A percentile compares a stretch with the other conserved stretches of the same genome.
These are phyloP conservation scores for Clavispora fructus DNA, from an alignment of 805 yeast genomes.

Conservation along the genomic window DNA sequence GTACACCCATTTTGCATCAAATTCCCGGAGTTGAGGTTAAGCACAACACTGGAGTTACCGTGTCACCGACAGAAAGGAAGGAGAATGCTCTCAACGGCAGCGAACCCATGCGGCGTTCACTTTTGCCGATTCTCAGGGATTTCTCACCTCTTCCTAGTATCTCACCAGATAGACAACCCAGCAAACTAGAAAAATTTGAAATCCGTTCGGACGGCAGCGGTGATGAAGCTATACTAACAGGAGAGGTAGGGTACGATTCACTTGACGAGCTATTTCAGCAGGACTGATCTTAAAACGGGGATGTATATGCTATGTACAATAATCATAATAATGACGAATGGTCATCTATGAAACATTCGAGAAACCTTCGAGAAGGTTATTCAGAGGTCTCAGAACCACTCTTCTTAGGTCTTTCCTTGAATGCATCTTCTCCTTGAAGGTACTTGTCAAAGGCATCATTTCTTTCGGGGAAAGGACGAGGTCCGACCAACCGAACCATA, in stretches of 20 bases:
- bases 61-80: not conserved
- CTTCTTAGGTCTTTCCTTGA: conserved; percentile 27
- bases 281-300: not conserved
- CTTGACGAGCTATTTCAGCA: not conserved
- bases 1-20: not conserved
- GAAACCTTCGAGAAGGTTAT: not conserved
- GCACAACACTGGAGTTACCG: not conserved
- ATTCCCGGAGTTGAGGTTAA: not conserved
- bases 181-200: not conserved
- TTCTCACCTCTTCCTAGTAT: not conserved
- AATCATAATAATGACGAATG: not conserved
- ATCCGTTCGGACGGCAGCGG: not conserved
- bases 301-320: not conserved
- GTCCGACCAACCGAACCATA: conserved; percentile 70
- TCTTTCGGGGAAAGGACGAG: conserved; percentile 71
- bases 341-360: not conserved
- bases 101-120: not conserved
- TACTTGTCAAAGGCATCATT: conserved; percentile 91
- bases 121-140: not conserved
- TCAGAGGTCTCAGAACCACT: not conserved
- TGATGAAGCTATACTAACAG: not conserved
- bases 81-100: not conserved
- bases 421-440: conserved; percentile 47
- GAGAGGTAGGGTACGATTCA: not conserved
- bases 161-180: not conserved